Evolutionary conservation across 305 asterid genomes (phyloP), one percentile per base, ranked within the genome.

Genomic region (Plantago coronopus): DNA sequence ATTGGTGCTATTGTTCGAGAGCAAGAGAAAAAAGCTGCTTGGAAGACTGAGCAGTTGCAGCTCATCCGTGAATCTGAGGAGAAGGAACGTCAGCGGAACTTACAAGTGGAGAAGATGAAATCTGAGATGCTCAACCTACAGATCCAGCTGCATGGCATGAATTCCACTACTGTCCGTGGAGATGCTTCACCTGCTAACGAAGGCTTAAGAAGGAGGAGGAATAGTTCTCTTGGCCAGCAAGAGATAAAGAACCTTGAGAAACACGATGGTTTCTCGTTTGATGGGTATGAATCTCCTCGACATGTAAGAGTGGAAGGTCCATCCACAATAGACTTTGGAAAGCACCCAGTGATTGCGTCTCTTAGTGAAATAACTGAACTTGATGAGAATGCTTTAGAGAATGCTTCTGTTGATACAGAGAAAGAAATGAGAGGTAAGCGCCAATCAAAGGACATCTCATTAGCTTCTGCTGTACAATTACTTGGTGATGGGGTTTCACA

Each of bases 101-200:
- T 74, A 72, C 99, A 94, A 79, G 99, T 94, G 58, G 99, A 94
- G 88, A 94, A 90, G 83, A 94, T 94, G 95, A 94, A 94, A 75
- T 81, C 97, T 27, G 99, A 94, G 85, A 90, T 94, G 99, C 96
- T 94, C 66, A 94, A 94, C 72, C 69, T 94, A 76, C 95, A 90
- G 77, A 81, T 71, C 67, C 95, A 90, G 81, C 95, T 90, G 69
- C 91, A 90, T 51, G 76, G 82, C 67, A 76, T 79, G 83, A 85
- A 81, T 73, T 67, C 95, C 40, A 56, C 79, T 63, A 61, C 80
- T 65, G 76, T 81, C 43, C 58, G 64, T 78, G 78, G 68, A 29
- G 85, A 83, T 45, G 61, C 80, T 74, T 72, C 93, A 54, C 89
- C 84, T 37, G 71, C 61, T 51, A 84, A 84, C 57, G 95, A 81